phyloP scores from a whole-genome alignment of 1,284 basidiomycete species.

The Leccinum subrobustum region DNA sequence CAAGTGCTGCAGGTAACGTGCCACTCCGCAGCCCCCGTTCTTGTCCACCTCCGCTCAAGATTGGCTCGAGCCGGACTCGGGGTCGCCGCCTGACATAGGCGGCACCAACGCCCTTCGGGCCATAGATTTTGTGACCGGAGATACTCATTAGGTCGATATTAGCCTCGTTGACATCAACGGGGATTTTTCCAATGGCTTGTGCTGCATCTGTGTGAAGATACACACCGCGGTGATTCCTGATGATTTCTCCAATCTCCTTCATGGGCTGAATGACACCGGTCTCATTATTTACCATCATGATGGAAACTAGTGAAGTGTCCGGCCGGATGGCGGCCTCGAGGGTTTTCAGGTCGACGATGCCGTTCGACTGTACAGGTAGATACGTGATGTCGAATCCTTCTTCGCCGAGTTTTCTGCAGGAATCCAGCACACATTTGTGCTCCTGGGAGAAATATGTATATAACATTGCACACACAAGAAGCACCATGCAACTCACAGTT shows the following conservation, averaged over 20 bases:
- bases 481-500: conserved; percentile 55
- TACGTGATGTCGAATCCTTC: conserved; percentile 99
- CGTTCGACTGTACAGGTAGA: conserved; percentile 88
- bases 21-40: conserved; percentile 95
- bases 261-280: conserved; percentile 98
- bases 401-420: conserved; percentile 92
- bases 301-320: conserved; percentile 86
- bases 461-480: not conserved
- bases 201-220: conserved; percentile 99
- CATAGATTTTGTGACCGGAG: conserved; percentile 97
- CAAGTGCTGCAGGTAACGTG: conserved; percentile 87
- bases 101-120: conserved; percentile 96
- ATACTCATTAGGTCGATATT: conserved; percentile 96
- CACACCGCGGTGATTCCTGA: conserved; percentile 82
- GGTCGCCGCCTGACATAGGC: conserved; percentile 93
- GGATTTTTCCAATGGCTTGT: conserved; percentile 92
- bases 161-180: conserved; percentile 92
- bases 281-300: conserved; percentile 99
- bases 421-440: conserved; percentile 99
- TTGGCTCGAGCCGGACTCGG: conserved; percentile 91
- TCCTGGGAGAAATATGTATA: conserved; percentile 59
- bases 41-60: conserved; percentile 96
- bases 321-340: conserved; percentile 85
- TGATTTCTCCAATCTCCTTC: conserved; percentile 88
- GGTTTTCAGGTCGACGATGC: conserved; percentile 75